A percentile compares a stretch with the other conserved stretches of the same genome.
phyloP scores from a whole-genome alignment of 2,329 filamentous ascomycete species.

The Hypoxylon sp. region DNA sequence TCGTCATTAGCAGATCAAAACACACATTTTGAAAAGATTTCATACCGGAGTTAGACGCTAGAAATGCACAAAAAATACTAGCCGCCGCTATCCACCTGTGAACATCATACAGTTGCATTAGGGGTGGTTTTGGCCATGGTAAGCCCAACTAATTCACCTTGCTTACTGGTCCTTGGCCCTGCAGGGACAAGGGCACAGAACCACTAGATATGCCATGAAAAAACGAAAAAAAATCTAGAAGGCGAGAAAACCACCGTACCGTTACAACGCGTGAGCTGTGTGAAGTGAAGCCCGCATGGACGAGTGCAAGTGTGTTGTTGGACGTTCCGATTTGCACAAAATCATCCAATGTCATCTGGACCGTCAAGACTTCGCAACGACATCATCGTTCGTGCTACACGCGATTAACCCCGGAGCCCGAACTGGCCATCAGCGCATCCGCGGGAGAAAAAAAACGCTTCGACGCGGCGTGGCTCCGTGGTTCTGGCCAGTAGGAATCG shows the following conservation, averaged over 20 bases:
- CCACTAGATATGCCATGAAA: constrained; percentile 23
- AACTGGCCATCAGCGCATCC: too few species aligned
- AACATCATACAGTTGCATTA: constrained; percentile 34
- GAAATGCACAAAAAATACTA: constrained; percentile 14
- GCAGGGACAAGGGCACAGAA: constrained; percentile 33
- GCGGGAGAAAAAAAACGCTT: too few species aligned
- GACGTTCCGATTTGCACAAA: constrained; percentile 15
- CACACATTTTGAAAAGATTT: too few species aligned
- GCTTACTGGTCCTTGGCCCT: constrained; percentile 26
- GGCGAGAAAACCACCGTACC: constrained; percentile 21
- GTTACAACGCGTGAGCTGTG: constrained; percentile 25
- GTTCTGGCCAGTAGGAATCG: constrained; percentile 36
- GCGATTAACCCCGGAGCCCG: too few species aligned
- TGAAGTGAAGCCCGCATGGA: constrained; percentile 6
- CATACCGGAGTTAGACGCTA: too few species aligned
- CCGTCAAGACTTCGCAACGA: constrained; percentile 22
- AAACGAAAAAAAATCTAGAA: constrained; percentile 37
- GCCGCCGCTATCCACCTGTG: constrained; percentile 21
- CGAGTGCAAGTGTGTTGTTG: too few species aligned
- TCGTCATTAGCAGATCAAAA: too few species aligned
- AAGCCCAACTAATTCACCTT: constrained; percentile 22
- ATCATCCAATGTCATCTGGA: constrained; percentile 22
- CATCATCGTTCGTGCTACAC: constrained; percentile 21
- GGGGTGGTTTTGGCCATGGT: constrained; percentile 34
- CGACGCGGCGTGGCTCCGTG: constrained; percentile 20